Percentiles rank a stretch among this genome's conserved stretches.
These are phyloP conservation scores for Calonectria hawksworthii DNA, from an alignment of 2,329 filamentous ascomycete genomes.

Conservation along the genomic window DNA sequence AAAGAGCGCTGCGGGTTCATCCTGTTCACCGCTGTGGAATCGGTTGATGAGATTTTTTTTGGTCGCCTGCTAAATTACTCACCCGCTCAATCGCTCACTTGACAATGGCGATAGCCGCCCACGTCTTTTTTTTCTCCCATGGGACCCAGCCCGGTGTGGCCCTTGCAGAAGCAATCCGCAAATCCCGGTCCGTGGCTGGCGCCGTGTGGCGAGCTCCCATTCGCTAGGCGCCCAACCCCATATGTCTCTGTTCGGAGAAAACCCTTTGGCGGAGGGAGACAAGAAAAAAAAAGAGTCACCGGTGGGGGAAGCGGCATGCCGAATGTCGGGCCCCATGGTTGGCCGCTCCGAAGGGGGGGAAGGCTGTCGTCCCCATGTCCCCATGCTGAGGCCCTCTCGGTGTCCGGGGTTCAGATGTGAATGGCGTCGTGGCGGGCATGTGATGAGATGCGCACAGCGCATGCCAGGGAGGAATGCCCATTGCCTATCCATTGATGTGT, in stretches of 20 bases:
- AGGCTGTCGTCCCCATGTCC: background rate
- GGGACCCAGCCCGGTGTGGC: conserved; percentile 23
- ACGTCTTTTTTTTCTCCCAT: conserved; percentile 3
- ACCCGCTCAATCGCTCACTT: conserved; percentile 12
- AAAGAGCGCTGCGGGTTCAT: conserved; percentile 19
- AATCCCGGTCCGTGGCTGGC: conserved; percentile 36
- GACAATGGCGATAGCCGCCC: conserved; percentile 17
- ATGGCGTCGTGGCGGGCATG: conserved; percentile 12
- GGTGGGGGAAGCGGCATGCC: conserved; percentile 26
- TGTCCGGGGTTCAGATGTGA: conserved; percentile 24
- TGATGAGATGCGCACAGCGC: conserved; percentile 7
- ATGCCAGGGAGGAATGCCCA: background rate
- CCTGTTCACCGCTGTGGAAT: conserved; percentile 23
- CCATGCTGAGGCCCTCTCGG: conserved; percentile 34
- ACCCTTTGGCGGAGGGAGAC: conserved; percentile 18
- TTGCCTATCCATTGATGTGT: conserved; percentile 1
- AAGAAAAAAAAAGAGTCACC: conserved; percentile 18
- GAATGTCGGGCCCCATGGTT: conserved; percentile 36
- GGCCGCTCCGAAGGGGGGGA: background rate
- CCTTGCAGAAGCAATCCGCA: conserved; percentile 34
- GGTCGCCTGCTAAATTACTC: background rate
- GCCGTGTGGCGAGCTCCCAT: conserved; percentile 45
- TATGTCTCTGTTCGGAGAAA: conserved; percentile 9
- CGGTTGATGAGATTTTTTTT: conserved; percentile 4
- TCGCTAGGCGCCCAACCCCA: conserved; percentile 36